These are phyloP conservation scores for Fusarium mundagurra DNA, from an alignment of 2,329 filamentous ascomycete genomes.

Conservation along the genomic window DNA sequence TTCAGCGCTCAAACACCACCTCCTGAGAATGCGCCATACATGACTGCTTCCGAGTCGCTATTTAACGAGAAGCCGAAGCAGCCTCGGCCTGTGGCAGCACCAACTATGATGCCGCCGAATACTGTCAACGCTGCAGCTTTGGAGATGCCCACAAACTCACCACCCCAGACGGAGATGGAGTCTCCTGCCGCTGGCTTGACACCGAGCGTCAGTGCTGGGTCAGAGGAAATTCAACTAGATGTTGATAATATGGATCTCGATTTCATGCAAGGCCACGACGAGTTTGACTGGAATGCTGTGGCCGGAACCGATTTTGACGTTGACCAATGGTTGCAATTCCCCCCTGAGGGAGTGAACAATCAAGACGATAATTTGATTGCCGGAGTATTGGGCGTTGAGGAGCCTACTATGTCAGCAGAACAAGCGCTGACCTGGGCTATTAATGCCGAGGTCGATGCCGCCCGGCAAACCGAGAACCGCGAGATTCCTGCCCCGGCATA, in stretches of 20 bases:
- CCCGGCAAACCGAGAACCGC: conserved; percentile 21
- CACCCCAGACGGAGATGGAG: conserved; percentile 58
- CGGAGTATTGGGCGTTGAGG: conserved; percentile 45
- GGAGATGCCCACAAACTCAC: conserved; percentile 51
- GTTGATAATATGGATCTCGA: conserved; percentile 56
- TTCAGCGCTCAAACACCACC: conserved; percentile 62
- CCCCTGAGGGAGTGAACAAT: conserved; percentile 57
- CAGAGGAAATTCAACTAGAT: conserved; percentile 52
- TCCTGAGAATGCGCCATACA: conserved; percentile 59
- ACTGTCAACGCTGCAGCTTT: conserved; percentile 51
- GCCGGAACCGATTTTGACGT: conserved; percentile 65
- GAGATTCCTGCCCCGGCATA: conserved; percentile 36
- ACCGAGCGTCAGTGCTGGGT: conserved; percentile 57
- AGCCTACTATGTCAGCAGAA: conserved; percentile 43
- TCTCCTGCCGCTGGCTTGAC: conserved; percentile 51
- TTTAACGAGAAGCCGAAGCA: conserved; percentile 48
- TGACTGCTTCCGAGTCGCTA: conserved; percentile 54
- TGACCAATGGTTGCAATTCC: conserved; percentile 68
- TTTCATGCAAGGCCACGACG: conserved; percentile 57
- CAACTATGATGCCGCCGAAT: conserved; percentile 49
- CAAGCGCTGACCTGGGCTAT: conserved; percentile 45
- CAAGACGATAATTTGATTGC: conserved; percentile 51
- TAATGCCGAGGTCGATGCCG: conserved; percentile 41
- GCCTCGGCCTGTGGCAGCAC: conserved; percentile 13
- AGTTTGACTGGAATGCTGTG: conserved; percentile 65